Base-by-base conservation (phyloP, 495 filamentous ascomycete genomes). In the Thermothielavioides terrestris region DNA sequence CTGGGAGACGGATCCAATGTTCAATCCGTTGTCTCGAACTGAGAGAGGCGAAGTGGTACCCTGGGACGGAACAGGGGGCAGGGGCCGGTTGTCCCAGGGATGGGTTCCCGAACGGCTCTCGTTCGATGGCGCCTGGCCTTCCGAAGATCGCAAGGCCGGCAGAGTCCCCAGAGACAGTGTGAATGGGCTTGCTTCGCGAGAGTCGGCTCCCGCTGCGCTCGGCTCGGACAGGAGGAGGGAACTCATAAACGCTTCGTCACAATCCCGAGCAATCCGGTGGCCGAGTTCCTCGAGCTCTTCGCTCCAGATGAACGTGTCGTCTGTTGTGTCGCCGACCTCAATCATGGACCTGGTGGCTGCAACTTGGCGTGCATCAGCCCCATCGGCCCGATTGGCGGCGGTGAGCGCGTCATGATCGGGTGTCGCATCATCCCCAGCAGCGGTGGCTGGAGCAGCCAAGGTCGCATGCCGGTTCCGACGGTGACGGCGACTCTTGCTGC, bases 171-270 rank as follows among this genome's bases (percentile, higher is more conserved):
- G 46, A 7, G 60, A 62, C 11, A 63, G 54, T 2, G 59, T 57
- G 35, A 65, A 66, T 0, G 57, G 57, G 30, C 58, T 60, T 12
- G 56, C 39, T 44, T 57, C 46, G 26, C 58, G 49, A 41, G 54
- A 37, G 18, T 52, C 36, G 14, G 40, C 44, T 26, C 56, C 54
- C 9, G 42, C 52, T 0, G 53, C 46, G 35, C 49, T 53, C 1
- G 67, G 51, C 17, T 50, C 71, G 6, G 51, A 78, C 1, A 76
- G 69, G 0, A 84, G 59, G 0, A 82, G 82, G 28, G 78, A 81
- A 21, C 81, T 77, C 55, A 87, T 88, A 67, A 95, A 96, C 1
- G 89, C 89, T 54, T 89, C 87, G 52, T 79, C 76, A 36, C 72
- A 77, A 42, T 76, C 69, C 50, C 70, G 69, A 20, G 74, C 74